These are phyloP conservation scores for Cucumis sativus DNA, from an alignment of 306 rosid genomes.

Conservation along the genomic window DNA sequence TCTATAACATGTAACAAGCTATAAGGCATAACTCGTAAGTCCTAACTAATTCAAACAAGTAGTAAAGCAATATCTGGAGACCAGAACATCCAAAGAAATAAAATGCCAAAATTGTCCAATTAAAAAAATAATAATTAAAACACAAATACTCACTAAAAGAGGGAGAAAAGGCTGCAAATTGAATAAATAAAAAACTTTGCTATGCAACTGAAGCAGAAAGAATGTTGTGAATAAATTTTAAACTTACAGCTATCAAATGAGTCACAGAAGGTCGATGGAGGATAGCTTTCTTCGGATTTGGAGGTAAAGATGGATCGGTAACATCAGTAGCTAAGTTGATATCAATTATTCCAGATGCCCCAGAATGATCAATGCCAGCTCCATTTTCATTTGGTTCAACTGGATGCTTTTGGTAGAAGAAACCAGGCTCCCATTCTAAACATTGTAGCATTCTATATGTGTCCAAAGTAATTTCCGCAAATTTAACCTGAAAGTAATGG, in stretches of 20 bases:
- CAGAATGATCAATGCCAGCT: constrained; percentile 56
- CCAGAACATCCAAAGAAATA: neutral
- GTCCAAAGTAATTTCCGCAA: constrained; percentile 89
- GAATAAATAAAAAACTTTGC: neutral
- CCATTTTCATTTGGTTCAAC: constrained; percentile 58
- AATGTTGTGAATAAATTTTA: neutral
- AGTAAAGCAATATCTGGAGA: neutral
- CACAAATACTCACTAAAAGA: no score
- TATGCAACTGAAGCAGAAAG: neutral
- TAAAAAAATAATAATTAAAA: neutral
- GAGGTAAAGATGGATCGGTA: constrained; percentile 74
- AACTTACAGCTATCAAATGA: constrained; percentile 85
- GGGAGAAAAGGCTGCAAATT: neutral
- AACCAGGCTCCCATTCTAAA: constrained; percentile 94
- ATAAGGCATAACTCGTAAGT: neutral
- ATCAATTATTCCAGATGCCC: constrained; percentile 75
- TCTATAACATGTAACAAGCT: neutral
- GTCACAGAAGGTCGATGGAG: constrained; percentile 87
- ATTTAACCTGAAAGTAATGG: constrained; percentile 65
- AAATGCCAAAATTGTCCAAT: neutral
- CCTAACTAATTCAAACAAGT: neutral
- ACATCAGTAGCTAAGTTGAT: constrained; percentile 75
- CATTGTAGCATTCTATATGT: constrained; percentile 84
- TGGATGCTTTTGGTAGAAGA: constrained; percentile 54
- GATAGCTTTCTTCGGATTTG: constrained; percentile 87